Percentiles rank a stretch among this genome's conserved stretches.
phyloP scores from a whole-genome alignment of 1,284 basidiomycete genomes.

The Xerocomus amazonicus region DNA sequence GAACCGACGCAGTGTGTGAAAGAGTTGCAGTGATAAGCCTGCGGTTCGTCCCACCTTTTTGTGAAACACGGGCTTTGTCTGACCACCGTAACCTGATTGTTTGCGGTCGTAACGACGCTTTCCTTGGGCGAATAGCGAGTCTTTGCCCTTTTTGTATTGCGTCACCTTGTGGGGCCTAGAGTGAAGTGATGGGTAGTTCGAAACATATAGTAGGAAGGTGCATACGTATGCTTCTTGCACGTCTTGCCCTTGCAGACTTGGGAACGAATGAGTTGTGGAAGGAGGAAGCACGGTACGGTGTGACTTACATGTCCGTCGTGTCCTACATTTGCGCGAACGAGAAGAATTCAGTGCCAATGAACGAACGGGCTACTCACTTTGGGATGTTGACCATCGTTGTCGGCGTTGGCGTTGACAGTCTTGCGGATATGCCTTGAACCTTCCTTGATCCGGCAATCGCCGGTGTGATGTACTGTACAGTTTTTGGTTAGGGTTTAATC shows the following conservation, averaged over 20 bases:
- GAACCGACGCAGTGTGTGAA: conserved; percentile 2
- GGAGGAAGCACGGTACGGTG: conserved; percentile 5
- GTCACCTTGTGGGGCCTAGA: conserved; percentile 90
- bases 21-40: background rate
- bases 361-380: conserved; percentile 57
- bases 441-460: conserved; percentile 24
- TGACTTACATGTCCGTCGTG: conserved; percentile 78
- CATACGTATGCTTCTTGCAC: conserved; percentile 98
- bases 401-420: conserved; percentile 30
- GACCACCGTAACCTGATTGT: conserved; percentile 99
- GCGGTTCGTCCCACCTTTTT: conserved; percentile 71
- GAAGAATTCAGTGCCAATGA: conserved; percentile 18
- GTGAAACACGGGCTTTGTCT: conserved; percentile 99
- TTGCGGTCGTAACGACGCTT: conserved; percentile 99
- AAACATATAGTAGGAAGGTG: conserved; percentile 16
- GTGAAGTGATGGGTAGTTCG: background rate
- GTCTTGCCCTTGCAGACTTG: conserved; percentile 97
- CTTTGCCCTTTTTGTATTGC: conserved; percentile 99
- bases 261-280: conserved; percentile 2
- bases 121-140: conserved; percentile 94
- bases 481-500: conserved; percentile 20
- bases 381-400: conserved; percentile 85
- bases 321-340: conserved; percentile 44
- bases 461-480: conserved; percentile 28
- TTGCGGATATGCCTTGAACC: conserved; percentile 11